These are phyloP conservation scores for Debaryomyces subglobosus DNA, from an alignment of 1,139 yeast species.

Conservation along the genomic window DNA sequence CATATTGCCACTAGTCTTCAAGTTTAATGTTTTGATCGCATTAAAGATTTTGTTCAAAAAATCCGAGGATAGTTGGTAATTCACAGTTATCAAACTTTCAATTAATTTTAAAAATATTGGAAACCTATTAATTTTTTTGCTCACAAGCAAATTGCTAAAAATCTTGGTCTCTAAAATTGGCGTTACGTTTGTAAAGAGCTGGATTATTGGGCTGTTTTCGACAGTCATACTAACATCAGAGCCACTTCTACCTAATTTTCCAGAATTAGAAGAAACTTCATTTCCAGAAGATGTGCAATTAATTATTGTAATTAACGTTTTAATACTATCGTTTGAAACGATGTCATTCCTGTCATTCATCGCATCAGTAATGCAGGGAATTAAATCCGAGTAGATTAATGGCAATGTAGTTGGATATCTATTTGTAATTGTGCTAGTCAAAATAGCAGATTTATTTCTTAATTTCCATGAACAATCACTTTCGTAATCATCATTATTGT, in stretches of 20 bases:
- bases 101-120: constrained; percentile 30
- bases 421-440: constrained; percentile 44
- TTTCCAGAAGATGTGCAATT: constrained; percentile 15
- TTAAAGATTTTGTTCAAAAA: constrained; percentile 24
- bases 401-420: constrained; percentile 33
- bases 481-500: constrained; percentile 25
- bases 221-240: constrained; percentile 22
- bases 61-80: constrained; percentile 16
- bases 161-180: constrained; percentile 22
- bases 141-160: constrained; percentile 22
- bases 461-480: constrained; percentile 76
- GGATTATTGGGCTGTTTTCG: constrained; percentile 16
- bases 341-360: constrained; percentile 43
- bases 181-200: constrained; percentile 16
- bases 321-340: constrained; percentile 44
- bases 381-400: constrained; percentile 20
- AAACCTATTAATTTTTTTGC: constrained; percentile 25
- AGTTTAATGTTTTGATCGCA: constrained; percentile 19
- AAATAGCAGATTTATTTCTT: constrained; percentile 55
- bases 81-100: constrained; percentile 27
- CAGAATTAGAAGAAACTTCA: background rate
- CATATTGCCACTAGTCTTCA: constrained; percentile 26
- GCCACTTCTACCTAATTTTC: constrained; percentile 11
- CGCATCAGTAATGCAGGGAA: constrained; percentile 24
- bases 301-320: constrained; percentile 34